These are phyloP conservation scores for Candida vartiovaarae DNA, from an alignment of 805 yeast species.

Conservation along the genomic window DNA sequence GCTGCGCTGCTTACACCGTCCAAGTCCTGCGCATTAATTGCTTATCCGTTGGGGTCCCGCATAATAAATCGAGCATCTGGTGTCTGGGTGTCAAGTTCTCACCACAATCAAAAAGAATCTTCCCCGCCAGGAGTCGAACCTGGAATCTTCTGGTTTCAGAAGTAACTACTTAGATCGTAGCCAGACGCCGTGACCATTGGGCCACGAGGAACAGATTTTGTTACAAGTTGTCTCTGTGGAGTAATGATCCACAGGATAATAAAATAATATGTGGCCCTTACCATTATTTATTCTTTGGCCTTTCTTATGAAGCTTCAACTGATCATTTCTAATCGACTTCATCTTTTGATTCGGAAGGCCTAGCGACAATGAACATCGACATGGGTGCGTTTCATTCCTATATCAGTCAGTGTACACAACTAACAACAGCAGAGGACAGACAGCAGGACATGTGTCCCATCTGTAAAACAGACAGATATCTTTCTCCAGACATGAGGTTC, in stretches of 20 bases:
- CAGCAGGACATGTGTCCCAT: constrained; percentile 88
- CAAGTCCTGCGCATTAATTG: no score
- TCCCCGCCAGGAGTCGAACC: constrained; percentile 31
- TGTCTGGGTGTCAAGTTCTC: not conserved
- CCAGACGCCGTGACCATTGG: constrained; percentile 74
- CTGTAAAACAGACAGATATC: constrained; percentile 90
- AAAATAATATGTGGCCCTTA: no score
- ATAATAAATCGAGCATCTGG: not conserved
- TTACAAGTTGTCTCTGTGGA: no score
- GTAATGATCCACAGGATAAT: no score
- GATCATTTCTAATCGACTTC: no score
- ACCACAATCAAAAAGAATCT: constrained; percentile 17
- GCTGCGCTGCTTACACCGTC: no score
- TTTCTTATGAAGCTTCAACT: no score
- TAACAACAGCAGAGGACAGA: constrained; percentile 24
- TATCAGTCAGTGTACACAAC: no score
- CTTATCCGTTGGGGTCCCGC: no score
- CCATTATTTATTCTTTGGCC: no score
- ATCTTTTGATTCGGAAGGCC: no score
- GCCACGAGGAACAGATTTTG: constrained; percentile 55
- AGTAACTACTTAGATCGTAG: constrained; percentile 44
- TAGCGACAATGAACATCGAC: not conserved
- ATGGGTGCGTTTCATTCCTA: not conserved
- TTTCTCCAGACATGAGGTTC: constrained; percentile 89
- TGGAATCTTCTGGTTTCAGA: constrained; percentile 32